Base-by-base conservation (phyloP, 73 alveolate species). In the Paramecium tetraurelia region DNA sequence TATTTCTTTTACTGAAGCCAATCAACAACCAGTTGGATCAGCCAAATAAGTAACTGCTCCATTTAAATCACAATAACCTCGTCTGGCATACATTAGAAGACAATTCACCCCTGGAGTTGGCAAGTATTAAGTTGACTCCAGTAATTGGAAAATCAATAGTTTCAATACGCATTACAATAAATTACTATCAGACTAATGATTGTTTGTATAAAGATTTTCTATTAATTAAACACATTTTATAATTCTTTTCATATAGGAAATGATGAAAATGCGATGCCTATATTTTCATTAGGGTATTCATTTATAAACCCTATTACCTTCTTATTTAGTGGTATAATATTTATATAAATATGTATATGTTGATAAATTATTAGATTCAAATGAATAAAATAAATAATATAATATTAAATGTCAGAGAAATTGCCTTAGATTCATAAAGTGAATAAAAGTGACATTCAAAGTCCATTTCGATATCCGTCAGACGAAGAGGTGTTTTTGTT, bases 401-500 rank as follows among this genome's bases (percentile, higher is more conserved):
- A 18, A 53, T 53, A 53, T 53, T n/a, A 53, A 80, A 80, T 80
- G 90, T 40, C 90, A 24, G 76, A 80, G 43, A 80, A 80, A 48
- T 46, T 80, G 35, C 90, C 90, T 44, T 63, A 44, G 57, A 41
- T 44, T 46, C 76, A 27, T 46, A 80, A 48, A 35, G 38, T 48
- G 18, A 48, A 44, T 38, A 38, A 35, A 18, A 38, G 68, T 10
- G 87, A 75, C 20, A 80, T 80, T 21, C 18, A 80, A 31, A 80
- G 90, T 80, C 90, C 90, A 21, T 80, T 80, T 46, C 46, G 90
- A 7, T 80, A 80, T 43, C 90, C 90, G 7, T 80, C 90, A 7
- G 90, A 80, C 43, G 90, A 80, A 48, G 90, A 80, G n/a, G 90
- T 80, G 33, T 80, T 80, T 80, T 24, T 80, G 22, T 80, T 43